A percentile compares a stretch with the other conserved stretches of the same genome.
phyloP scores from a whole-genome alignment of 306 rosid genomes.

The Carpinus fangiana region DNA sequence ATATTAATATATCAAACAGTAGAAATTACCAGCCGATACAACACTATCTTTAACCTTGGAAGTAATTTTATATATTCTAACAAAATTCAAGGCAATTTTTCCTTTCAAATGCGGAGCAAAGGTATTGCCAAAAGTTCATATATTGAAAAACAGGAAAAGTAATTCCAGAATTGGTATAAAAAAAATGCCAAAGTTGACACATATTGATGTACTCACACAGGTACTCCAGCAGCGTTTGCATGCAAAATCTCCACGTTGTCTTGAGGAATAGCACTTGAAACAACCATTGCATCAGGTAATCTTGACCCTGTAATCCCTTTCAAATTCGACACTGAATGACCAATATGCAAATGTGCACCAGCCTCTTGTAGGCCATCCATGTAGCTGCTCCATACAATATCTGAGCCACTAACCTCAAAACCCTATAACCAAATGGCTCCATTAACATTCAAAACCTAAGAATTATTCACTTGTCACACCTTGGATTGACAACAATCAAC shows the following conservation, averaged over 20 bases:
- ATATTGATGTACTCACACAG: conserved; percentile 25
- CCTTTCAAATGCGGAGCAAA: not conserved
- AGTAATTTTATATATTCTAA: no score
- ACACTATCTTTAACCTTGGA: no score
- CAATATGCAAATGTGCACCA: conserved; percentile 24
- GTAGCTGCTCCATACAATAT: conserved; percentile 35
- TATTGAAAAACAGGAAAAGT: not conserved
- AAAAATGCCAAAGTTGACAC: not conserved
- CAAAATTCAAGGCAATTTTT: not conserved
- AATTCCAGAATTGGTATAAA: not conserved
- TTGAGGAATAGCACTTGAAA: conserved; percentile 37
- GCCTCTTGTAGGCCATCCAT: conserved; percentile 30
- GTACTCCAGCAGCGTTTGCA: conserved; percentile 30
- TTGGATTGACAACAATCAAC: not conserved
- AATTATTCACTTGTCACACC: not conserved
- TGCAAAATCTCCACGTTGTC: conserved; percentile 28
- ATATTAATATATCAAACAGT: not conserved
- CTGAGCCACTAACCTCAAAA: conserved; percentile 39
- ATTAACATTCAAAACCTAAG: not conserved
- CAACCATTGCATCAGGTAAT: conserved; percentile 24
- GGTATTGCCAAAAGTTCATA: not conserved
- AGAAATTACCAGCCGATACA: not conserved
- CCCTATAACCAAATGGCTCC: conserved; percentile 17
- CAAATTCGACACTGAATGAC: conserved; percentile 29
- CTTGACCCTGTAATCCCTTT: conserved; percentile 2